A percentile compares a stretch with the other conserved stretches of the same genome.
These are phyloP conservation scores for Stagonosporopsis rhizophila DNA, from an alignment of 2,329 filamentous ascomycete species.

Conservation along the genomic window DNA sequence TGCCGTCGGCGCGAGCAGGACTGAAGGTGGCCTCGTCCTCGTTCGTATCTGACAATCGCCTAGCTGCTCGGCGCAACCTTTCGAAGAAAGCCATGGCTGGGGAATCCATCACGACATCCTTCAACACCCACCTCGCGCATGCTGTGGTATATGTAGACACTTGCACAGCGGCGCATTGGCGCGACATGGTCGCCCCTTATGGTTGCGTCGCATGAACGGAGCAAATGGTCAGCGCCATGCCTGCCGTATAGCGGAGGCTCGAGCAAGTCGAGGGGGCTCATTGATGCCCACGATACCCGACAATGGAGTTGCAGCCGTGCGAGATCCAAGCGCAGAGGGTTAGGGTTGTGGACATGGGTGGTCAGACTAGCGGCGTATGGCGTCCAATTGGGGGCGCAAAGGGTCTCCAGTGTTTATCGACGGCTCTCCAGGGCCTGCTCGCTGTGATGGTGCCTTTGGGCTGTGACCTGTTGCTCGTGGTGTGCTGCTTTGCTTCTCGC, in stretches of 20 bases:
- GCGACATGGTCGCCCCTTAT: neutral
- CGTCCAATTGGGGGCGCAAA: conserved; percentile 26
- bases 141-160: conserved; percentile 3
- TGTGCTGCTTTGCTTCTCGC: conserved; percentile 5
- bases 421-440: conserved; percentile 7
- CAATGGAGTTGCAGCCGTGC: conserved; percentile 18
- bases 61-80: conserved; percentile 34
- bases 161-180: neutral
- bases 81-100: conserved; percentile 22
- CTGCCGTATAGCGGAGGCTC: neutral
- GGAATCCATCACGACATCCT: conserved; percentile 16
- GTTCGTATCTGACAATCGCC: conserved; percentile 33
- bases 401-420: conserved; percentile 16
- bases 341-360: conserved; percentile 16
- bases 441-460: conserved; percentile 19
- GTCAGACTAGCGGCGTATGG: conserved; percentile 13
- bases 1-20: conserved; percentile 30
- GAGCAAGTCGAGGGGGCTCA: neutral
- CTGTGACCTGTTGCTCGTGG: conserved; percentile 16
- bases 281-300: conserved; percentile 21
- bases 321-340: conserved; percentile 22
- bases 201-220: neutral
- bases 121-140: conserved; percentile 7
- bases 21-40: conserved; percentile 28
- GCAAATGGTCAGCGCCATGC: neutral